Conservation (phyloP, 768 basidiomycete genomes). For the Clavulina sp. region DNA sequence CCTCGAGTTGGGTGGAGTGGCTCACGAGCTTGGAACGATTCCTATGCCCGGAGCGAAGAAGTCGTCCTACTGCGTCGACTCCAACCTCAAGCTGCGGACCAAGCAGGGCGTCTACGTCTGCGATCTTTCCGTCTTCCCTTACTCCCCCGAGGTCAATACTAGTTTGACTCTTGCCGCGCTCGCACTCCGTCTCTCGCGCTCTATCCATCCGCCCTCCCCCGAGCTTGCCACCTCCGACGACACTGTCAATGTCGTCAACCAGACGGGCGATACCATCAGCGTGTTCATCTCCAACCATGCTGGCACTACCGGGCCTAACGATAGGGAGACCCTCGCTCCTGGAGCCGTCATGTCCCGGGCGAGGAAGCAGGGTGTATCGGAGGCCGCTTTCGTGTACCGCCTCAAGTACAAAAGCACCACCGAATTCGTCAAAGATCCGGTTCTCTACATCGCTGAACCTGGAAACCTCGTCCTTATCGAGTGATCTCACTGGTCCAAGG, state of each 20-base stretch:
- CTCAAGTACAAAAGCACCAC: not conserved
- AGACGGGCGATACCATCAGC: not conserved
- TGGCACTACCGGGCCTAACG: not conserved
- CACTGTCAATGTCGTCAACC: conserved; percentile 1
- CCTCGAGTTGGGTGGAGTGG: conserved; percentile 16
- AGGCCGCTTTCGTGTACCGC: conserved; percentile 2
- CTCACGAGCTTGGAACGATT: conserved; percentile 17
- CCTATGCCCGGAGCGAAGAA: conserved; percentile 10
- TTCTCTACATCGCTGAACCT: conserved; percentile 1
- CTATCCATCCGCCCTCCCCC: not conserved
- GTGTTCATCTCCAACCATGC: conserved; percentile 4
- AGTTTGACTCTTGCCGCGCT: conserved; percentile 16
- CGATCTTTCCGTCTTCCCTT: conserved; percentile 18
- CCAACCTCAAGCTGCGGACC: conserved; percentile 12
- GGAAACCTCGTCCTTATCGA: no score
- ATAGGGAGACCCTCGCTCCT: not conserved
- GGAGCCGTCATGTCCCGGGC: not conserved
- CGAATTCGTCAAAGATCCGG: not conserved
- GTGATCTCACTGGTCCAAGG: no score
- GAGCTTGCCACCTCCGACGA: no score
- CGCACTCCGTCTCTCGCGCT: conserved; percentile 14
- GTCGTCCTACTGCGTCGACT: conserved; percentile 4
- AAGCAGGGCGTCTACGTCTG: conserved; percentile 14
- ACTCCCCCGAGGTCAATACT: conserved; percentile 16
- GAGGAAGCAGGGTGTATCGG: not conserved